Conservation (phyloP, 1,139 yeast species). For the Pneumocystis oryctolagi region DNA sequence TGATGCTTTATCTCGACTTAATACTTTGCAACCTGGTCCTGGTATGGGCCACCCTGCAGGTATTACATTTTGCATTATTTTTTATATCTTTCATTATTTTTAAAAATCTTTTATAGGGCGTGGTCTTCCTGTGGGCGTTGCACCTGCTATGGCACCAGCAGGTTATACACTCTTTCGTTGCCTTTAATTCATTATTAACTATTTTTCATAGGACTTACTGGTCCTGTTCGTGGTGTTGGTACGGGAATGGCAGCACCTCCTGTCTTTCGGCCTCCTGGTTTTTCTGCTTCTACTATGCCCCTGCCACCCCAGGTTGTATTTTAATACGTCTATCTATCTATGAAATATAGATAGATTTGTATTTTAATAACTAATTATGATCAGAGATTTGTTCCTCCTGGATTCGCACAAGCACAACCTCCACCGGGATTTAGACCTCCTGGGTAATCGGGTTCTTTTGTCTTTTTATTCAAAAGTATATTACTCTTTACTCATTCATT, state of each 20-base stretch:
- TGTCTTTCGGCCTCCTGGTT: conserved; percentile 19
- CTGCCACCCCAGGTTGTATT: not conserved
- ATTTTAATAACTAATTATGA: not conserved
- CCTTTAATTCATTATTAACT: not conserved
- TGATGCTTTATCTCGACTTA: conserved; percentile 32
- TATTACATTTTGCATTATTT: not conserved
- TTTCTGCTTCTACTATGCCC: not conserved
- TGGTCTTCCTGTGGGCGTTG: not conserved
- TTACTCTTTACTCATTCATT: not conserved
- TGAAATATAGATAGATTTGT: not conserved
- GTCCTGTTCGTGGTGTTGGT: conserved; percentile 9
- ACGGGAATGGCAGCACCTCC: conserved; percentile 16
- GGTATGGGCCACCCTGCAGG: conserved; percentile 34
- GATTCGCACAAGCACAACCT: not conserved
- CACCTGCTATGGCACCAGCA: not conserved
- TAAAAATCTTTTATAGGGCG: not conserved
- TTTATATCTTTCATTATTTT: not conserved
- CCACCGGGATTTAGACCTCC: conserved; percentile 4
- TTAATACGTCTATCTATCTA: not conserved
- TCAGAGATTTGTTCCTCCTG: conserved; percentile 1
- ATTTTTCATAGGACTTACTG: conserved; percentile 7
- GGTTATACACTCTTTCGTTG: not conserved
- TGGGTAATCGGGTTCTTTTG: not conserved
- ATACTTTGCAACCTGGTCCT: conserved; percentile 30
- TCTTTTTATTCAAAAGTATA: not conserved